Base-by-base conservation (phyloP, 1,139 yeast species). In the Candida albicans region DNA sequence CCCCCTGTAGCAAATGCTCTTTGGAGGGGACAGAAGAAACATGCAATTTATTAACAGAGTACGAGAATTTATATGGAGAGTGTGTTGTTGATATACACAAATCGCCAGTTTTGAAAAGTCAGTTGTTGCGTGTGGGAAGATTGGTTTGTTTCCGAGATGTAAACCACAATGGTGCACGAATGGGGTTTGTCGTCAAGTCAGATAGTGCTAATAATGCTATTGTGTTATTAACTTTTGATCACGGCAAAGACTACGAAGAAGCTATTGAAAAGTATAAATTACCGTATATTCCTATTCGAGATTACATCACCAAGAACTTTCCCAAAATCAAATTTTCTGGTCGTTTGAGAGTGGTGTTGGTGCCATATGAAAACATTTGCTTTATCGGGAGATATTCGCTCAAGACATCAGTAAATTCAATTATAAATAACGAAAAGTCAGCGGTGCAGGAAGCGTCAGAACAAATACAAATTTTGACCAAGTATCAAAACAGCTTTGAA, bases 131-230 rank as follows among this genome's bases (percentile, higher is more conserved):
- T 39, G 58, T 67, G 2, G 96, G 95, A 8, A 71, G 89, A 48
- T 59, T 87, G 43, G 59, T 88, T 42, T 74, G 84, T 9, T 87
- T 69, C 61, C 74, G 81, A 48, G 82, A 81, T 54, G 55, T 58
- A 32, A 61, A 59, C 2, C 70, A 63, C 5, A 27, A 25, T 9
- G 60, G 64, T 7, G 58, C 78, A 1, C 68, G 72, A 41, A 62
- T 82, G 14, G 96, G 89, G 2, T 74, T 82, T 51, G 60, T 84
- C 32, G 65, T 77, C 39, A 75, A 72, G 54, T 62, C 70, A 10
- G 71, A 70, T 42, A 48, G 56, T 8, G 53, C 61, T 2, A 52
- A 57, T 8, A 61, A 61, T 3, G 51, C 62, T 1, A 52, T 75
- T 7, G 54, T 71, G 25, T 61, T 75, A 2, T 54, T 78, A 39